These are phyloP conservation scores for Trichomonas gallinae DNA, from an alignment of 208 protist species.

Conservation along the genomic window DNA sequence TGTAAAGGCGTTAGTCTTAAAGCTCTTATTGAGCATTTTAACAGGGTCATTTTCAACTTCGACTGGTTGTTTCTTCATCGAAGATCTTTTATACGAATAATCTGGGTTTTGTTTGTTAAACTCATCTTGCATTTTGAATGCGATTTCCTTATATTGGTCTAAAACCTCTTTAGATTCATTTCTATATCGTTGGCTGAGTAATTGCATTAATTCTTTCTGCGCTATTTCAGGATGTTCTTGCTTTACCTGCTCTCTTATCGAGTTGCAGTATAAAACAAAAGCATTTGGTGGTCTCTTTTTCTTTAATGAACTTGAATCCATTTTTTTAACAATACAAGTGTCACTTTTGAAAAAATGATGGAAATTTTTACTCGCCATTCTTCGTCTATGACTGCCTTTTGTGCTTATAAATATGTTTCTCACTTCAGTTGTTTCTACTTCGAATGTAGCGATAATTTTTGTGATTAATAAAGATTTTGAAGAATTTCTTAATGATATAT, in stretches of 20 bases:
- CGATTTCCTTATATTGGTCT: not conserved
- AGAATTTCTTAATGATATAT: too few relatives aligned
- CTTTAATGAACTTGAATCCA: not conserved
- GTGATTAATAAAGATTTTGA: too few relatives aligned
- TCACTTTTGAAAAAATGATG: too few relatives aligned
- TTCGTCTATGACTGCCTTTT: too few relatives aligned
- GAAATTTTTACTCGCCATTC: too few relatives aligned
- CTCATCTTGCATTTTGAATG: not conserved
- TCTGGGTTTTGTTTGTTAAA: not conserved
- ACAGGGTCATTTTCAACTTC: not conserved
- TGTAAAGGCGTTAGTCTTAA: not conserved
- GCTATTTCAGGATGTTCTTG: not conserved
- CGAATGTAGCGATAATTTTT: too few relatives aligned
- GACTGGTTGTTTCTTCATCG: not conserved
- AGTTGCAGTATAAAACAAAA: not conserved
- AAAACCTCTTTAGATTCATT: not conserved
- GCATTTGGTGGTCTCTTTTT: not conserved
- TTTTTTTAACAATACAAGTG: too few relatives aligned
- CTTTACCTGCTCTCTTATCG: not conserved
- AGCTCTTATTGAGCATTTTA: not conserved
- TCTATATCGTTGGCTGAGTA: not conserved
- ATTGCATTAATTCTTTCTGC: not conserved
- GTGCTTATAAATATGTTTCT: too few relatives aligned
- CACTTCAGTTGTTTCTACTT: too few relatives aligned
- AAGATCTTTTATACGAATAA: not conserved